Evolutionary conservation across 1,284 basidiomycete species (phyloP), one percentile per base, ranked within the genome.

Genomic region (Cronartium quercuum): DNA sequence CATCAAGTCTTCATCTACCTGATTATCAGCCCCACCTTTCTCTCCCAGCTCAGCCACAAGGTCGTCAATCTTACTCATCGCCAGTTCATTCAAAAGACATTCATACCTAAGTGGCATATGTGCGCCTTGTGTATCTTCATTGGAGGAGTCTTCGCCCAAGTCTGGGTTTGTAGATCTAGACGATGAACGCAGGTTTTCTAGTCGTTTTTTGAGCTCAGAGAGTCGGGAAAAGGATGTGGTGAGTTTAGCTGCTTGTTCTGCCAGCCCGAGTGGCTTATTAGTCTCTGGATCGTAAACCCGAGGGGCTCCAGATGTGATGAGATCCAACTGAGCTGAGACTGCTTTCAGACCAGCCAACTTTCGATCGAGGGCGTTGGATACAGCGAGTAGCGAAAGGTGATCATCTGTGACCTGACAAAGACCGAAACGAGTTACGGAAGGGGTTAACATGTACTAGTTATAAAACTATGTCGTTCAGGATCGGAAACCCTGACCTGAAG

Each of bases 291-390:
- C 68, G 35, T 70, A 70, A 18, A 70, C 62, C 15, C 34, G 60
- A n/a, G 29, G n/a, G 24, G 61, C 24, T 44, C 47, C 68, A 37
- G 62, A 73, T 13, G 41, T 65, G 34, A 73, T 58, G 37, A 64
- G 61, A 40, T 51, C 62, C 12, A 73, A 38, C 18, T 65, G 42
- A 65, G 41, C 57, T n/a, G 69, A 73, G 12, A 66, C 69, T 10
- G 69, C 42, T 55, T 66, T 65, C 3, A 73, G 51, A 12, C 47
- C 69, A 2, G 69, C 63, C 9, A 73, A 55, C 51, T 66, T 65
- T 40, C 69, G 44, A 55, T 73, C 69, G 5, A 73, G 69, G 24
- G 40, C 69, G 10, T 58, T 51, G n/a, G 69, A 73, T 41, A 73
- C 69, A 51, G 63, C 69, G 9, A 65, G 29, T 24, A 73, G 37